Evolutionary conservation across 345 rosid species (phyloP).

Genomic region (Noccaea bulbosa): DNA sequence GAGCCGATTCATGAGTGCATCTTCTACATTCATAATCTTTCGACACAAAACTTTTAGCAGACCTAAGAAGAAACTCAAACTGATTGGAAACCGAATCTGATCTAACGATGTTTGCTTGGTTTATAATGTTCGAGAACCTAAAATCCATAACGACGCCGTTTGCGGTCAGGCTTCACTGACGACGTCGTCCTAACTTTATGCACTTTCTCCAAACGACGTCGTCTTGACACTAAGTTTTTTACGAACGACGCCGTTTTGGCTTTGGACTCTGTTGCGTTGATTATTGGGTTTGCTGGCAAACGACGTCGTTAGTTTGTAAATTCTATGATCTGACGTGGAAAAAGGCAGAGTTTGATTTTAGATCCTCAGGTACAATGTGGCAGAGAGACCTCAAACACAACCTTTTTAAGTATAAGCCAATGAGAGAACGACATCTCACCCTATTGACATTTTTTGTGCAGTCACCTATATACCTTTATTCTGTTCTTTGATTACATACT

Average conservation of each 20-base stretch:
- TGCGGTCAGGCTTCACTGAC: not conserved
- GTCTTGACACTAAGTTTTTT: too few species aligned
- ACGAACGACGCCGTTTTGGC: too few species aligned
- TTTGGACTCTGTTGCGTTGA: too few species aligned
- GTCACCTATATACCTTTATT: too few species aligned
- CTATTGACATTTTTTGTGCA: not conserved
- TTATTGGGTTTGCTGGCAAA: too few species aligned
- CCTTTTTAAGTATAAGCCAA: not conserved
- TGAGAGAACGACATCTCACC: conserved; percentile 11
- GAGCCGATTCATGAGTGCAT: too few species aligned
- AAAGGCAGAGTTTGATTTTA: not conserved
- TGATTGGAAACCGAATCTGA: not conserved
- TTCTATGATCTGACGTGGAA: not conserved
- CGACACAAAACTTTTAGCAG: not conserved
- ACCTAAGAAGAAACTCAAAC: not conserved
- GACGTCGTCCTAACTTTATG: not conserved
- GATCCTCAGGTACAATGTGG: not conserved
- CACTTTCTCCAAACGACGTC: not conserved
- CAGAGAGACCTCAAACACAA: conserved; percentile 11
- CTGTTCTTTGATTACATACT: too few species aligned
- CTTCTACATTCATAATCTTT: too few species aligned
- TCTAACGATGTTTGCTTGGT: not conserved
- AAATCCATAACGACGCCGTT: too few species aligned
- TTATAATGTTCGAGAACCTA: not conserved
- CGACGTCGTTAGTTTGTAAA: too few species aligned